These are phyloP conservation scores for Marasmius oreades DNA, from an alignment of 1,284 basidiomycete species.

Conservation along the genomic window DNA sequence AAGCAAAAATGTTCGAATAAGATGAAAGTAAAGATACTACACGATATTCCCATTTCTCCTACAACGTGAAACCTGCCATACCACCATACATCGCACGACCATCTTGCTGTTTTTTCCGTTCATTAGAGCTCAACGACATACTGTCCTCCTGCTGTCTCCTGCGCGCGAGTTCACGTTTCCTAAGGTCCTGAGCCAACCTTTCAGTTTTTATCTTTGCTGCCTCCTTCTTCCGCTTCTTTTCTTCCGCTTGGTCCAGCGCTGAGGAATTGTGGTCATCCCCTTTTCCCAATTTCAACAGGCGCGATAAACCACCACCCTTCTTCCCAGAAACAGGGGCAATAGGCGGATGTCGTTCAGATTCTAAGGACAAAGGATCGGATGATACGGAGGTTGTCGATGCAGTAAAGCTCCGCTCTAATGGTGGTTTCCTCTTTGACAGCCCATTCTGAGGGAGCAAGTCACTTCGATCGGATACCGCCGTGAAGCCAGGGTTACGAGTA, in stretches of 20 bases:
- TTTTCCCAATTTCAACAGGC: conserved; percentile 7
- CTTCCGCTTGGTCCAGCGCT: conserved; percentile 36
- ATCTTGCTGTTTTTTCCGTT: conserved; percentile 12
- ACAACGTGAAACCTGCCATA: conserved; percentile 11
- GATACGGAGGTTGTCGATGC: background rate
- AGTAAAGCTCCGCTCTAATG: conserved; percentile 2
- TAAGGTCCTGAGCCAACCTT: conserved; percentile 39
- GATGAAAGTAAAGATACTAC: conserved; percentile 1
- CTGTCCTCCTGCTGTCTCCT: conserved; percentile 26
- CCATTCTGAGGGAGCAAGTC: background rate
- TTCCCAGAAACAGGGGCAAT: background rate
- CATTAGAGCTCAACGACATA: conserved; percentile 25
- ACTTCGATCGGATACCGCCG: background rate
- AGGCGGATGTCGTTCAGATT: background rate
- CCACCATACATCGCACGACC: conserved; percentile 15
- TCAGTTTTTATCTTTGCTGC: conserved; percentile 37
- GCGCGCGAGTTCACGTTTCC: conserved; percentile 27
- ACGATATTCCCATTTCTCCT: background rate
- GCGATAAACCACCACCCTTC: conserved; percentile 1
- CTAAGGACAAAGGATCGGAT: background rate
- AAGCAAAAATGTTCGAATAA: too few relatives aligned
- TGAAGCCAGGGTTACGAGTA: background rate
- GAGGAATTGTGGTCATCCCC: background rate
- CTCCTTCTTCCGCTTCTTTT: conserved; percentile 44
- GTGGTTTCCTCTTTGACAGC: background rate